These are phyloP conservation scores for Mallotus nudiflorus DNA, from an alignment of 345 rosid species.

Conservation along the genomic window DNA sequence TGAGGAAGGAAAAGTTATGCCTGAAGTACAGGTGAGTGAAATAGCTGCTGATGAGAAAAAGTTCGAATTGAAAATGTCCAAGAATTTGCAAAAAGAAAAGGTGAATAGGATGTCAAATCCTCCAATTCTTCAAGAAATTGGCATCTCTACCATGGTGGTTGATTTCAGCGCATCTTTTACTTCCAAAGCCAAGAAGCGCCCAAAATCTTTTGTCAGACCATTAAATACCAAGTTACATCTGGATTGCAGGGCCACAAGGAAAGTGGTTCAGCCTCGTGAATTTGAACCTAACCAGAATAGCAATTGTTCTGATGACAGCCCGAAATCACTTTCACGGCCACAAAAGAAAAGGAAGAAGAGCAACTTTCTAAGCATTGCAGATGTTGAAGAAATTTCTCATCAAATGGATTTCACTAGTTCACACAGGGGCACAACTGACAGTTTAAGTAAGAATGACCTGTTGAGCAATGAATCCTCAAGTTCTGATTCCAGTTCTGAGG, in stretches of 20 bases:
- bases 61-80: constrained; percentile 25
- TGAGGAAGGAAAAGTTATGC: constrained; percentile 25
- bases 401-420: constrained; percentile 25
- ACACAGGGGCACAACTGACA: constrained; percentile 13
- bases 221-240: constrained; percentile 24
- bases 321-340: constrained; percentile 14
- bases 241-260: constrained; percentile 31
- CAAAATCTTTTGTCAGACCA: constrained; percentile 12
- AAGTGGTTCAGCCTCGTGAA: constrained; percentile 17
- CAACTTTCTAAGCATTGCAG: constrained; percentile 16
- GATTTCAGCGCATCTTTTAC: constrained; percentile 24
- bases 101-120: constrained; percentile 29
- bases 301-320: constrained; percentile 14
- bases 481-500: constrained; percentile 26
- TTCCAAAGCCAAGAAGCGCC: constrained; percentile 30
- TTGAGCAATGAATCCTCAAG: constrained; percentile 3
- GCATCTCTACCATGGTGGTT: constrained; percentile 13
- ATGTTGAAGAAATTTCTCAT: constrained; percentile 25
- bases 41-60: constrained; percentile 27
- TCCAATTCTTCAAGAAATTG: constrained; percentile 23
- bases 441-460: constrained; percentile 22
- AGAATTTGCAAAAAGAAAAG: constrained; percentile 30
- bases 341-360: constrained; percentile 27
- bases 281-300: constrained; percentile 23
- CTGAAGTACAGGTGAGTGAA: constrained; percentile 27